Conservation (phyloP, 768 basidiomycete genomes). For the Tulasnella sp. region DNA sequence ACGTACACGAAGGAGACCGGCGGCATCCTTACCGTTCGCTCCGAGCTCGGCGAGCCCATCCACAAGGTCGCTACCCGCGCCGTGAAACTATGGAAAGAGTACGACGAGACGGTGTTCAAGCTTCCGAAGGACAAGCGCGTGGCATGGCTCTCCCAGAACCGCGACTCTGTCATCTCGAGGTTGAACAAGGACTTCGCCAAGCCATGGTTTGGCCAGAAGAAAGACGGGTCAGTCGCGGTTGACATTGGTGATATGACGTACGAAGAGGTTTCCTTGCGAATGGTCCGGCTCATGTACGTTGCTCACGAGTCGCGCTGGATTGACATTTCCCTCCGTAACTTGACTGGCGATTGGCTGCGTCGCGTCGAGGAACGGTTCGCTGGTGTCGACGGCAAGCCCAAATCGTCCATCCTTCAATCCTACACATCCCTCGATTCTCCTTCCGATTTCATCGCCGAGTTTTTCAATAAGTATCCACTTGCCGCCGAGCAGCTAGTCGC, state of each 20-base stretch:
- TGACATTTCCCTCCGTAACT: constrained; percentile 78
- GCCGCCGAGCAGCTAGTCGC: constrained; percentile 80
- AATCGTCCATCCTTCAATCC: constrained; percentile 76
- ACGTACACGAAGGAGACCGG: constrained; percentile 91
- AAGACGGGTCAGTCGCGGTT: constrained; percentile 68
- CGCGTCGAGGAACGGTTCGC: constrained; percentile 93
- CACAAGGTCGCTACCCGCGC: constrained; percentile 97
- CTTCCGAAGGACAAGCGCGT: constrained; percentile 90
- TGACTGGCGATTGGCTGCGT: constrained; percentile 93
- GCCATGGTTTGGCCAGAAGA: constrained; percentile 96
- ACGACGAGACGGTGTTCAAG: constrained; percentile 92
- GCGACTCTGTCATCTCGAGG: constrained; percentile 56
- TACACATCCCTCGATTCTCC: constrained; percentile 78
- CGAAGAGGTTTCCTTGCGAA: constrained; percentile 83
- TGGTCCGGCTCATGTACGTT: constrained; percentile 92
- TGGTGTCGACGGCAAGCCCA: constrained; percentile 63
- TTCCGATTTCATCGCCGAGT: constrained; percentile 55
- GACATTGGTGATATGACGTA: constrained; percentile 97
- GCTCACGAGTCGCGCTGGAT: constrained; percentile 87
- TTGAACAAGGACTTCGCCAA: constrained; percentile 94
- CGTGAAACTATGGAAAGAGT: constrained; percentile 94
- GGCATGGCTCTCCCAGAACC: constrained; percentile 76
- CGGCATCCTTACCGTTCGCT: constrained; percentile 91
- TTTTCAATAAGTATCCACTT: constrained; percentile 75
- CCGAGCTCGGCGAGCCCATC: constrained; percentile 96